Conservation (phyloP, 139 green algal genomes). For the Chlamydomonas asymmetrica region DNA sequence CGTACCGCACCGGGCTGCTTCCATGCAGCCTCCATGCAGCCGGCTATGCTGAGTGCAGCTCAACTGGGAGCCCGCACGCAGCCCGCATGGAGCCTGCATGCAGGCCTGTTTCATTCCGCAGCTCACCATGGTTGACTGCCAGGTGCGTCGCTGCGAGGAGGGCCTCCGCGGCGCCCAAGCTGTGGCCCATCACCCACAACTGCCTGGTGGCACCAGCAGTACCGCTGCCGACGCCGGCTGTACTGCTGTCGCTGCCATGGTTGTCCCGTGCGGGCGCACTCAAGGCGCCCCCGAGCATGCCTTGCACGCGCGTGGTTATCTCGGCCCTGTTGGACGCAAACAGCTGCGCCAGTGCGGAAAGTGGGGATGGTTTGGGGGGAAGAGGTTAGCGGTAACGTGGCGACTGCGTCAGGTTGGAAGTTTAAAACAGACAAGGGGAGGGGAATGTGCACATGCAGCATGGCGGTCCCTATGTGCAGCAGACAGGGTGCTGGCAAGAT, state of each 20-base stretch:
- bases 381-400: not conserved
- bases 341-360: not conserved
- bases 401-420: no score
- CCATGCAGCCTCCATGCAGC: not conserved
- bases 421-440: no score
- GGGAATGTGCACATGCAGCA: no score
- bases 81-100: not conserved
- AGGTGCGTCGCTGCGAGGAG: conserved; percentile 17
- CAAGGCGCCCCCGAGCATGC: not conserved
- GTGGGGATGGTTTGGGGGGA: not conserved
- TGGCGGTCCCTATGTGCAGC: no score
- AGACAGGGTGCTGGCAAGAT: no score
- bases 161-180: conserved; percentile 13
- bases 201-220: not conserved
- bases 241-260: not conserved
- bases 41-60: no score
- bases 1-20: not conserved
- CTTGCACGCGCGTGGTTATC: not conserved
- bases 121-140: not conserved
- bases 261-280: not conserved
- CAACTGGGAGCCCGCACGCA: not conserved
- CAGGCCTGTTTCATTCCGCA: not conserved
- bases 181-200: conserved; percentile 24
- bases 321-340: conserved; percentile 6
- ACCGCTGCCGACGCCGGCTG: not conserved